These are phyloP conservation scores for Phytophthora litchii DNA, from an alignment of 352 stramenopile genomes.

Conservation along the genomic window DNA sequence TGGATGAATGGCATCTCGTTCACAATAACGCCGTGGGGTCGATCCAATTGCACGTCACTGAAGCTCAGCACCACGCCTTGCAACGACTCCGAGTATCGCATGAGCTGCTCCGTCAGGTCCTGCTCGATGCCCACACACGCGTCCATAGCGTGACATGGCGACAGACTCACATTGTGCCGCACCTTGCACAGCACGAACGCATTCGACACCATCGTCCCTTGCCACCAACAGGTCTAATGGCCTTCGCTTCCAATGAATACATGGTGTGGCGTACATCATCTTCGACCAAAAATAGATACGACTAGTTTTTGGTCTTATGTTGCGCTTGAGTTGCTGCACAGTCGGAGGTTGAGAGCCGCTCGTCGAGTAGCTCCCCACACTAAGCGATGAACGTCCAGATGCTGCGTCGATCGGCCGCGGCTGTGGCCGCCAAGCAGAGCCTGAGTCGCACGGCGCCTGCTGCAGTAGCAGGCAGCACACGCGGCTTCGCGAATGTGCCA, in stretches of 20 bases:
- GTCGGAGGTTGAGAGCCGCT: constrained; percentile 12
- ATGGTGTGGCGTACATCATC: not conserved
- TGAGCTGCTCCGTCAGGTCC: constrained; percentile 73
- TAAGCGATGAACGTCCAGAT: constrained; percentile 54
- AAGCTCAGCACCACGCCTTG: constrained; percentile 79
- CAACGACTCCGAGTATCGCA: constrained; percentile 81
- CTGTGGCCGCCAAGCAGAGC: constrained; percentile 38
- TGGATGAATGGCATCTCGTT: constrained; percentile 89
- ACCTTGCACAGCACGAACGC: constrained; percentile 71
- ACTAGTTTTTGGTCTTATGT: not conserved
- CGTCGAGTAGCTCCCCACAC: constrained; percentile 25
- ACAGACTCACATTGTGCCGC: constrained; percentile 73
- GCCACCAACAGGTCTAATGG: constrained; percentile 23
- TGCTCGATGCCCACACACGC: constrained; percentile 75
- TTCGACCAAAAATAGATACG: too few species aligned
- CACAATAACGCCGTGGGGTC: constrained; percentile 69
- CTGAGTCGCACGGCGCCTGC: constrained; percentile 20
- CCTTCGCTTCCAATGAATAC: constrained; percentile 39
- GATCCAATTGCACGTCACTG: constrained; percentile 64
- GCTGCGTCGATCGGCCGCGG: constrained; percentile 65
- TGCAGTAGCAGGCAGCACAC: constrained; percentile 18
- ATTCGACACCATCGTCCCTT: constrained; percentile 30
- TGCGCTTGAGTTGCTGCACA: constrained; percentile 5
- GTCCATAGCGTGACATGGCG: constrained; percentile 74
- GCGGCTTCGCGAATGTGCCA: constrained; percentile 41